Evolutionary conservation across 2,329 filamentous ascomycete species (phyloP).

Genomic region (Sporothrix schenckii): DNA sequence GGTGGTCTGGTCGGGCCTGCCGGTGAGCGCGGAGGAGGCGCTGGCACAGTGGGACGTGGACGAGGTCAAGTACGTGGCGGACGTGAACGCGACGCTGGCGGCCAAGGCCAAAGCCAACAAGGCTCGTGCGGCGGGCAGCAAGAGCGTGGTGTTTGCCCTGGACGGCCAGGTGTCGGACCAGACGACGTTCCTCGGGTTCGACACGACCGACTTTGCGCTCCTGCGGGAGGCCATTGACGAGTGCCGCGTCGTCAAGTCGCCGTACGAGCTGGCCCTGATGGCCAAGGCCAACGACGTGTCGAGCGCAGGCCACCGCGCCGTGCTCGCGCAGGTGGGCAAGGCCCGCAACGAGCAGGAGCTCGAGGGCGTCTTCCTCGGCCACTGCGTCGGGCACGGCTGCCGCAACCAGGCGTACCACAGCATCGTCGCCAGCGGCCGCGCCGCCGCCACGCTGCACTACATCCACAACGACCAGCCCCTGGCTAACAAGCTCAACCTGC

Average conservation of each 20-base stretch:
- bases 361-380: constrained; percentile 76
- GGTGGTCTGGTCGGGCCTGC: constrained; percentile 92
- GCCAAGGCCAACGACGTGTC: constrained; percentile 72
- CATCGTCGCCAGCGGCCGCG: constrained; percentile 79
- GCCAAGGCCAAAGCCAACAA: constrained; percentile 46
- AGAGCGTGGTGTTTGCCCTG: constrained; percentile 68
- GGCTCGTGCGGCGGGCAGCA: constrained; percentile 42
- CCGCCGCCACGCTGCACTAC: constrained; percentile 86
- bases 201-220: constrained; percentile 60
- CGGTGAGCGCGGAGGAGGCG: constrained; percentile 75
- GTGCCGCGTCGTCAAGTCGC: constrained; percentile 71
- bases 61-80: constrained; percentile 69
- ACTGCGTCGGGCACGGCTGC: constrained; percentile 73
- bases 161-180: constrained; percentile 72
- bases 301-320: constrained; percentile 65
- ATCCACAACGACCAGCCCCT: constrained; percentile 74
- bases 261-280: constrained; percentile 73
- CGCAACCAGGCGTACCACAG: constrained; percentile 85
- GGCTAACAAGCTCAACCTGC: constrained; percentile 71
- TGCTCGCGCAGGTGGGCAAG: constrained; percentile 62
- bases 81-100: constrained; percentile 74
- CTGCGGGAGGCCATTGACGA: constrained; percentile 68
- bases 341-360: constrained; percentile 81
- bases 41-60: constrained; percentile 79
- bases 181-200: constrained; percentile 72